A percentile compares a stretch with the other conserved stretches of the same genome.
Evolutionary conservation across 352 stramenopile species (phyloP).

Genomic region (Aphanomyces invadans): DNA sequence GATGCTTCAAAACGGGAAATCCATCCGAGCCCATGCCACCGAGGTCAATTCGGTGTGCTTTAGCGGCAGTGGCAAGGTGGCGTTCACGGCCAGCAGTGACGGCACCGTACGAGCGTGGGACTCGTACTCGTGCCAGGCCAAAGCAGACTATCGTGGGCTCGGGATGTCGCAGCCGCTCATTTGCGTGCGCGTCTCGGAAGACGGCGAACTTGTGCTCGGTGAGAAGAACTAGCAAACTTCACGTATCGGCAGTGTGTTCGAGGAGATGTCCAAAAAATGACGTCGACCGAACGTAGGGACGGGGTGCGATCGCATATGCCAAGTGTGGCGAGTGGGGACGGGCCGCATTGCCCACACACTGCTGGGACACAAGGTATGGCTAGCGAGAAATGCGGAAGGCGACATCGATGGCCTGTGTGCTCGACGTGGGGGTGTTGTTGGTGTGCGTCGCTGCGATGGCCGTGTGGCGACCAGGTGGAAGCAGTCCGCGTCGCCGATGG

Average conservation of each 20-base stretch:
- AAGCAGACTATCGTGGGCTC: constrained; percentile 71
- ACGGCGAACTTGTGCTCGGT: constrained; percentile 61
- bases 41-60: constrained; percentile 82
- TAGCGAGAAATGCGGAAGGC: no score
- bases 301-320: constrained; percentile 76
- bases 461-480: no score
- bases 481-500: no score
- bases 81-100: constrained; percentile 77
- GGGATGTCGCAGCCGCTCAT: constrained; percentile 75
- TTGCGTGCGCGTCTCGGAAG: constrained; percentile 68
- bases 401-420: no score
- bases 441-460: no score
- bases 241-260: no score
- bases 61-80: constrained; percentile 70
- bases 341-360: constrained; percentile 76
- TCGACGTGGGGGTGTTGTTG: no score
- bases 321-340: constrained; percentile 75
- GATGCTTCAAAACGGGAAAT: constrained; percentile 33
- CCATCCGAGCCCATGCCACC: constrained; percentile 67
- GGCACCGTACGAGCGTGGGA: constrained; percentile 77
- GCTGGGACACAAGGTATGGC: constrained; percentile 55
- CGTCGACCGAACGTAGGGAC: constrained; percentile 29
- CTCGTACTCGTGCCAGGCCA: constrained; percentile 34
- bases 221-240: background rate
- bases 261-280: no score